phyloP scores from a whole-genome alignment of 371 early-diverging fungal genomes.

The Rhizopus stolonifer region DNA sequence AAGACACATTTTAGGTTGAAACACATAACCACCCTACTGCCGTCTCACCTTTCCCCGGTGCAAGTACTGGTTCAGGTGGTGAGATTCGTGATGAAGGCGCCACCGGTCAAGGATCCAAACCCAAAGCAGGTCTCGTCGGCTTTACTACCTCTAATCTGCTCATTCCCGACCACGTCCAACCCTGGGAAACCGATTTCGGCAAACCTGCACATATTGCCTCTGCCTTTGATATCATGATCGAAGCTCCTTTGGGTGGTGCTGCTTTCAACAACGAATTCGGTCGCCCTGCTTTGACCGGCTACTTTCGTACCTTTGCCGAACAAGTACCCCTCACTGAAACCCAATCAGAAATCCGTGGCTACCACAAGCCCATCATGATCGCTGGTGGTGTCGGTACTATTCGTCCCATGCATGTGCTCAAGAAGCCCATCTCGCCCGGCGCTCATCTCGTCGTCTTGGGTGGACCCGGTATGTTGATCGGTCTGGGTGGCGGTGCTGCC shows the following conservation, averaged over 20 bases:
- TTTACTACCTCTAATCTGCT: slow-evolving; percentile 90
- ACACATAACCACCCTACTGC: slow-evolving; percentile 99
- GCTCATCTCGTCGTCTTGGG: slow-evolving; percentile 88
- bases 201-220: slow-evolving; percentile 90
- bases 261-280: slow-evolving; percentile 99
- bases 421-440: slow-evolving; percentile 80
- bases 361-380: slow-evolving; percentile 98
- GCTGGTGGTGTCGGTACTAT: slow-evolving; percentile 96
- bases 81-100: slow-evolving; percentile 98
- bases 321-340: slow-evolving; percentile 56
- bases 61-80: slow-evolving; percentile 93
- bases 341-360: slow-evolving; percentile 78
- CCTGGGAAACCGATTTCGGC: slow-evolving; percentile 91
- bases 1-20: slow-evolving; percentile 68
- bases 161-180: slow-evolving; percentile 87
- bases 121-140: slow-evolving; percentile 93
- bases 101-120: slow-evolving; percentile 92
- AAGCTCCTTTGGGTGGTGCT: slow-evolving; percentile 95
- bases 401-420: slow-evolving; percentile 82
- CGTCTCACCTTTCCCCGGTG: slow-evolving; percentile 96
- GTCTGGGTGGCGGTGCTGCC: slow-evolving; percentile 97
- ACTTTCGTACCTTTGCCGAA: slow-evolving; percentile 93
- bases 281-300: slow-evolving; percentile 92
- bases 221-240: slow-evolving; percentile 93
- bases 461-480: slow-evolving; percentile 97